Base-by-base conservation (phyloP, 1,284 basidiomycete species). In the Rhodotorula sp. region DNA sequence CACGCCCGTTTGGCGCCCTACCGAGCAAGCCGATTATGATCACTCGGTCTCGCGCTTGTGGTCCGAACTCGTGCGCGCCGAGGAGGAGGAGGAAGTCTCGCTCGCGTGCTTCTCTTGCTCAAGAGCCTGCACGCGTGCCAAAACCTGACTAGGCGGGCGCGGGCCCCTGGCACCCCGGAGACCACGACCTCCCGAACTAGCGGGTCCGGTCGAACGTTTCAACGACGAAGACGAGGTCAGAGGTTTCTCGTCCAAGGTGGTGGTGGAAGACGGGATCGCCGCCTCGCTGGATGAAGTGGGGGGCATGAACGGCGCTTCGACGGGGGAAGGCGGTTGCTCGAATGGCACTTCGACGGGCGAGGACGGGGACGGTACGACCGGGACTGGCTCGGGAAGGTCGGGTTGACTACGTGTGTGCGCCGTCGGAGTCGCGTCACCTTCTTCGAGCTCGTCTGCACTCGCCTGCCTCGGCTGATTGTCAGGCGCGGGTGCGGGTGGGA, bases 81-180 rank as follows among this genome's bases (percentile, higher is more conserved):
- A 42, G 44, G 46, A 48, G 46, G 55, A 42, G 42, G 48, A 49
- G 18, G 20, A 18, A n/a, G 53, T n/a, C 53, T 54, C 53, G 53
- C 15, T 15, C 12, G 29, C 26, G n/a, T 12, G 17, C 17, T 15
- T 17, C 15, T 54, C 53, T 15, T 54, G 53, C 29, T 67, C 65
- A 18, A 67, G 57, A 4, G 33, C 46, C 29, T 37, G 48, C 6
- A 54, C 55, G 14, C n/a, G 5, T 15, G 60, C 66, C 60, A 57
- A n/a, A 0, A 67, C 66, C 53, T 58, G 55, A 18, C 66, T 62
- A 18, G 55, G 37, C 24, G 69, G 69, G 22, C 69, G 56, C 29
- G 69, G 69, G 1, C 62, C 66, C 33, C 69, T 54, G 26, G 69
- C 69, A 6, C 69, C 69, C 8, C 69, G 24, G 26, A 71, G 37